A percentile compares a stretch with the other conserved stretches of the same genome.
These are phyloP conservation scores for Schizochytrium sp. DNA, from an alignment of 108 stramenopile species.

Conservation along the genomic window DNA sequence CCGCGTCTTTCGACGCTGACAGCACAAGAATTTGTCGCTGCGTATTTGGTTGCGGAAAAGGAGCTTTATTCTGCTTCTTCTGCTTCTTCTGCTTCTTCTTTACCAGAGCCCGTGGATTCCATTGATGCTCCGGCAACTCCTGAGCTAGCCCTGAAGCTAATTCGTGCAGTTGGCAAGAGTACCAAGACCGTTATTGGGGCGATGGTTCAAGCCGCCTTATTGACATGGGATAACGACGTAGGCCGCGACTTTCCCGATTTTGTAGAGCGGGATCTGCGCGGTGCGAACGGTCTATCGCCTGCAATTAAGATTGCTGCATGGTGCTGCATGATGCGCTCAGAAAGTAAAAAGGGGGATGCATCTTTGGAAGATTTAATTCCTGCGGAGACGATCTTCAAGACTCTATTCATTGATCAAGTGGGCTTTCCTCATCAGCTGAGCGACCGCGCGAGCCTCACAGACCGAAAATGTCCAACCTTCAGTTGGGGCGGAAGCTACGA, in stretches of 20 bases:
- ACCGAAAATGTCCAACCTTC: not conserved
- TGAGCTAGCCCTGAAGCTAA: too few species aligned
- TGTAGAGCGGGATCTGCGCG: not conserved
- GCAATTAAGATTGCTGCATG: not conserved
- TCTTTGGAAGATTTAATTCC: not conserved
- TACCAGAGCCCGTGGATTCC: not conserved
- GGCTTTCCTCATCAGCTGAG: slow-evolving; percentile 16
- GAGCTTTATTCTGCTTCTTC: not conserved
- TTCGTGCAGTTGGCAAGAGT: not conserved
- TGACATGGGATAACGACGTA: not conserved
- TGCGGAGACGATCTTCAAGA: not conserved
- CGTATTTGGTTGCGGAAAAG: not conserved
- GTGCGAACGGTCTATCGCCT: not conserved
- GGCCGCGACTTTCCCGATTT: slow-evolving; percentile 17
- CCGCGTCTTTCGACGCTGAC: not conserved
- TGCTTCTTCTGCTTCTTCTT: too few species aligned
- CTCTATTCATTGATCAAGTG: slow-evolving; percentile 2
- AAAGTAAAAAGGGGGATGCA: not conserved
- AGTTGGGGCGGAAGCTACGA: slow-evolving; percentile 20
- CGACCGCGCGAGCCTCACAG: not conserved
- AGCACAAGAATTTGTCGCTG: not conserved
- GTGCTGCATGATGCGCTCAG: slow-evolving; percentile 15
- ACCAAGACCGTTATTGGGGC: not conserved
- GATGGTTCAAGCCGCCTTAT: not conserved
- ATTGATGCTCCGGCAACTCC: not conserved